A percentile compares a stretch with the other conserved stretches of the same genome.
phyloP scores from a whole-genome alignment of 805 yeast genomes.

The Candida chauliodis region DNA sequence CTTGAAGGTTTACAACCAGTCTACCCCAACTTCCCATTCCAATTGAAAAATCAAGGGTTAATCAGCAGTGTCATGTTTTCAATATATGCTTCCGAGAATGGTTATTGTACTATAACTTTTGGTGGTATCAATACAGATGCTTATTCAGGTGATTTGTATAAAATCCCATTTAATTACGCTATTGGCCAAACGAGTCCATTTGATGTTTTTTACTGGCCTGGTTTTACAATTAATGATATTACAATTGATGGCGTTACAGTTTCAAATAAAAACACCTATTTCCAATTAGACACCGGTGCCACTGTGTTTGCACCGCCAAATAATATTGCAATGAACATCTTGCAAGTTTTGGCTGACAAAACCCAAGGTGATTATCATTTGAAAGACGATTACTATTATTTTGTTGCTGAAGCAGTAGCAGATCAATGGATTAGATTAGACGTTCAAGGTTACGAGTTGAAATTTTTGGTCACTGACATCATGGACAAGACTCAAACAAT shows the following conservation, averaged over 20 bases:
- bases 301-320: conserved; percentile 15
- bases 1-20: conserved; percentile 10
- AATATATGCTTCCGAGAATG: conserved; percentile 10
- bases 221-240: conserved; percentile 13
- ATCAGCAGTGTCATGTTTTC: conserved; percentile 11
- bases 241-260: conserved; percentile 9
- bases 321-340: conserved; percentile 13
- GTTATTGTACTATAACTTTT: conserved; percentile 13
- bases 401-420: conserved; percentile 12
- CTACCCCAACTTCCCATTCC: conserved; percentile 15
- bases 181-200: conserved; percentile 11
- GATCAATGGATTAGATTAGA: conserved; percentile 7
- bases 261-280: conserved; percentile 13
- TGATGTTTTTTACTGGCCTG: conserved; percentile 9
- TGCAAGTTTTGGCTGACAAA: conserved; percentile 5
- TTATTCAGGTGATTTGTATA: conserved; percentile 15
- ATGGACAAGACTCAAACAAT: neutral
- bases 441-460: conserved; percentile 6
- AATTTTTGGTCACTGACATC: neutral
- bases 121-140: conserved; percentile 22
- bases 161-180: conserved; percentile 12
- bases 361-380: conserved; percentile 4
- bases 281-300: conserved; percentile 17
- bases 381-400: conserved; percentile 9
- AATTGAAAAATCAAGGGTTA: conserved; percentile 12